Evolutionary conservation across 768 basidiomycete genomes (phyloP).

Genomic region (Lactarius sanguifluus): DNA sequence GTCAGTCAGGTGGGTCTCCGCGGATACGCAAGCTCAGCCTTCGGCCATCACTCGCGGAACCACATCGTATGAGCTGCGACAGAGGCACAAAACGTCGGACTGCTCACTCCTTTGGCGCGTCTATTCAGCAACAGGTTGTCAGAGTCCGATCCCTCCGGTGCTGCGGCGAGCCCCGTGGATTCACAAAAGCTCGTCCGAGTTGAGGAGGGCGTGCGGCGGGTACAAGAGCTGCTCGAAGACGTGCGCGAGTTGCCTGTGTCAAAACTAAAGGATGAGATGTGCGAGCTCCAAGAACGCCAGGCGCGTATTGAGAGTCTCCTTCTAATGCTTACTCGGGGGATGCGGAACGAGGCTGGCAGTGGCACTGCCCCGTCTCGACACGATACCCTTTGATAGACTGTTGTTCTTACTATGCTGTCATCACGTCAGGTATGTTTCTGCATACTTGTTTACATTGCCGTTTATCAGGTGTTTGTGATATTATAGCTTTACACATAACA

Average conservation of each 20-base stretch:
- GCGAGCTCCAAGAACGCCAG: constrained; percentile 76
- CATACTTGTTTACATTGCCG: neutral
- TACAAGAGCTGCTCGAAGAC: constrained; percentile 65
- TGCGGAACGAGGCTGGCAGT: constrained; percentile 44
- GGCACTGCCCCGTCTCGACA: constrained; percentile 19
- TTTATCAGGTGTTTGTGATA: neutral
- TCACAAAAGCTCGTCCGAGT: constrained; percentile 35
- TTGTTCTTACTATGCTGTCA: neutral
- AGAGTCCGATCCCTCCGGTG: constrained; percentile 18
- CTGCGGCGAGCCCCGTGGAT: constrained; percentile 29
- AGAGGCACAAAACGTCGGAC: constrained; percentile 34
- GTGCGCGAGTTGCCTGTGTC: constrained; percentile 63
- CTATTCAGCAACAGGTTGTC: constrained; percentile 41
- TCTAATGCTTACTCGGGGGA: constrained; percentile 64
- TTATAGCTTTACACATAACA: neutral
- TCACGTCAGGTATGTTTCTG: neutral
- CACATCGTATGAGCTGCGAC: constrained; percentile 29
- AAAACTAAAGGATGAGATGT: constrained; percentile 75
- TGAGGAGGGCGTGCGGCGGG: constrained; percentile 49
- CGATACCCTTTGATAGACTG: constrained; percentile 23
- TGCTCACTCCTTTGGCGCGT: constrained; percentile 50
- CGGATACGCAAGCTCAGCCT: constrained; percentile 33
- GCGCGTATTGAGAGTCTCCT: constrained; percentile 74
- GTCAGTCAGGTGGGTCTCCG: constrained; percentile 31
- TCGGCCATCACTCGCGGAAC: constrained; percentile 27